Conservation (phyloP, 2,329 filamentous ascomycete species). For the Ascochyta clinopodiicola region DNA sequence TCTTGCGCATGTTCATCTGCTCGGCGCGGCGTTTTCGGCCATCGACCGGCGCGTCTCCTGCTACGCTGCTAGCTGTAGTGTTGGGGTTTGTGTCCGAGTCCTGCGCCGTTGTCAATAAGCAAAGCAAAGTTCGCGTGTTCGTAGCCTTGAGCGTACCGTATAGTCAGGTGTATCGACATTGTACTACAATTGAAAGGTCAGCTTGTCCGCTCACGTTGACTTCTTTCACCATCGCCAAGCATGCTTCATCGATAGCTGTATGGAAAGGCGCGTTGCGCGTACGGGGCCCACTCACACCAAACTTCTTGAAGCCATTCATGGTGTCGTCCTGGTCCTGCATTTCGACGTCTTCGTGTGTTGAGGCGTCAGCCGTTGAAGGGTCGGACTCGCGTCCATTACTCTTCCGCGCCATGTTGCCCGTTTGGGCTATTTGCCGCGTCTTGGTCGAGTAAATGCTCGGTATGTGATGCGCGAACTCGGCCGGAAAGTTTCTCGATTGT, state of each 20-base stretch:
- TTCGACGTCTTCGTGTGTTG: constrained; percentile 47
- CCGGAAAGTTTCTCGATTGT: constrained; percentile 7
- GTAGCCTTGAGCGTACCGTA: constrained; percentile 53
- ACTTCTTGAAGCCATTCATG: constrained; percentile 45
- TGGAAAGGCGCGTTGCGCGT: constrained; percentile 14
- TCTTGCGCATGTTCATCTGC: constrained; percentile 87
- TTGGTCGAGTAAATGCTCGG: constrained; percentile 20
- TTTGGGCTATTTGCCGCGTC: constrained; percentile 41
- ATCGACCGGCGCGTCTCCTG: constrained; percentile 74
- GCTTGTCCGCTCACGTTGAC: constrained; percentile 19
- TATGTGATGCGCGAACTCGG: constrained; percentile 9
- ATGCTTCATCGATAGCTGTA: constrained; percentile 9
- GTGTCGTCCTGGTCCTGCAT: constrained; percentile 46
- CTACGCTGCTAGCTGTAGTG: constrained; percentile 81
- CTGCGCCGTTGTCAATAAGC: constrained; percentile 46
- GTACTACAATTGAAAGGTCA: constrained; percentile 48
- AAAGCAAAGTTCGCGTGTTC: neutral
- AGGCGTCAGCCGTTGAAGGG: constrained; percentile 47
- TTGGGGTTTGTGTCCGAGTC: constrained; percentile 72
- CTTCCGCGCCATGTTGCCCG: constrained; percentile 50
- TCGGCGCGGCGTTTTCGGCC: constrained; percentile 86
- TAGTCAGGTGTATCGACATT: constrained; percentile 68
- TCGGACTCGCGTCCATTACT: constrained; percentile 44
- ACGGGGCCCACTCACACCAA: constrained; percentile 35
- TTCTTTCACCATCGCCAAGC: neutral